These are phyloP conservation scores for Botrytis porri DNA, from an alignment of 2,329 filamentous ascomycete species.

Conservation along the genomic window DNA sequence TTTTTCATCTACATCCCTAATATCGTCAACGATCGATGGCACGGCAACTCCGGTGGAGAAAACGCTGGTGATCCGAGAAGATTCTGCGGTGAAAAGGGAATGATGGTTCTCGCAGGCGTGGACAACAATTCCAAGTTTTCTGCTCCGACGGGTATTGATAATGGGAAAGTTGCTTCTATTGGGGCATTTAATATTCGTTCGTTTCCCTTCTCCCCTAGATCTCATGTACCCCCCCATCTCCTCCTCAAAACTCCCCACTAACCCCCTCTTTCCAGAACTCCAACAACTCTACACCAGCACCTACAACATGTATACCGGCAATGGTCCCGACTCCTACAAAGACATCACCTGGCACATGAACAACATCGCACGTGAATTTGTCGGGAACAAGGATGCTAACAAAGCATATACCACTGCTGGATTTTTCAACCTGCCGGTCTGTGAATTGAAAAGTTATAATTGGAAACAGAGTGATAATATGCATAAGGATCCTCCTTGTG, in stretches of 20 bases:
- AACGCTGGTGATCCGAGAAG: background rate
- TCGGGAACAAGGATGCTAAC: background rate
- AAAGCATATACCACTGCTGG: background rate
- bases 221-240: fast-evolving
- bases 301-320: background rate
- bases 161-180: background rate
- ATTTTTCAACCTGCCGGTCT: background rate
- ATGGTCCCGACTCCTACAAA: background rate
- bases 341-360: background rate
- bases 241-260: background rate
- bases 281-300: background rate
- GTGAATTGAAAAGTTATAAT: background rate
- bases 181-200: background rate
- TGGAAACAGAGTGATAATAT: conserved; percentile 2
- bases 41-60: background rate
- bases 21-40: background rate
- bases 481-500: background rate
- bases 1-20: conserved; percentile 2
- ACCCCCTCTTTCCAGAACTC: background rate
- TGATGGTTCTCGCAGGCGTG: background rate
- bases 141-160: background rate
- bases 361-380: background rate
- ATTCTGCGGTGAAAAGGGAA: background rate
- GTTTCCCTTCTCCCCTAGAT: background rate
- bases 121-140: background rate